Percentiles rank a stretch among this genome's conserved stretches.
Conservation (phyloP, 192 early-diverging fungal genomes). For the Backusella australiensis region DNA sequence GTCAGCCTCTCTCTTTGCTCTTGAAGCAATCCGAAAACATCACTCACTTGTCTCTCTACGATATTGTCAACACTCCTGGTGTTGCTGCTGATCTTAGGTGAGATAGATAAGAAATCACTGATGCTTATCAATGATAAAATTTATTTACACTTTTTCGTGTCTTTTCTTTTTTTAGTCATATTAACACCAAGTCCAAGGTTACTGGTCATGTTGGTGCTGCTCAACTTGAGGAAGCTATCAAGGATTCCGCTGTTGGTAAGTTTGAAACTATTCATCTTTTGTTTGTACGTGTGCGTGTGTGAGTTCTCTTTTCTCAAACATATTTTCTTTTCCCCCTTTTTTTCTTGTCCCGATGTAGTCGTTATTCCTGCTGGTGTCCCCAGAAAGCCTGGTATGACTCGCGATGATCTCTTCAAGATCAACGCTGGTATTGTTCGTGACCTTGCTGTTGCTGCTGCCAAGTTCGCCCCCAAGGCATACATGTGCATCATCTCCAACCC, state of each 20-base stretch:
- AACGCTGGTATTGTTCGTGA: slow-evolving; percentile 88
- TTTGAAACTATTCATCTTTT: background rate
- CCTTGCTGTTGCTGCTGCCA: slow-evolving; percentile 77
- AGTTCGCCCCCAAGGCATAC: slow-evolving; percentile 35
- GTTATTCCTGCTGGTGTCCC: slow-evolving; percentile 98
- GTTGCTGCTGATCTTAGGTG: slow-evolving; percentile 94
- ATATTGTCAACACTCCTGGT: slow-evolving; percentile 95
- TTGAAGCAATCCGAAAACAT: slow-evolving; percentile 88
- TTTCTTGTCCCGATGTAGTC: slow-evolving; percentile 39
- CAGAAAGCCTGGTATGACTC: slow-evolving; percentile 99
- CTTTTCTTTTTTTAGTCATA: slow-evolving; percentile 20
- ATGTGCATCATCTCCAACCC: slow-evolving; percentile 92
- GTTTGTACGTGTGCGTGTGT: background rate
- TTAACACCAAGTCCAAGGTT: slow-evolving; percentile 35
- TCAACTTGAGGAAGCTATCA: slow-evolving; percentile 69
- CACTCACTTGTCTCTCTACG: slow-evolving; percentile 85
- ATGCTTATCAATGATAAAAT: background rate
- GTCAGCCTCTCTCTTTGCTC: slow-evolving; percentile 95
- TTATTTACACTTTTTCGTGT: background rate
- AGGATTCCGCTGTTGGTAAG: slow-evolving; percentile 45
- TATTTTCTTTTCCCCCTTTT: background rate
- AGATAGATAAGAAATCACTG: slow-evolving; percentile 59
- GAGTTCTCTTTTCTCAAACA: background rate
- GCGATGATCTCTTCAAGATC: slow-evolving; percentile 99
- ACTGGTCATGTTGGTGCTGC: slow-evolving; percentile 63